Evolutionary conservation across 352 stramenopile species (phyloP).

Genomic region (Globisporangium lucens): DNA sequence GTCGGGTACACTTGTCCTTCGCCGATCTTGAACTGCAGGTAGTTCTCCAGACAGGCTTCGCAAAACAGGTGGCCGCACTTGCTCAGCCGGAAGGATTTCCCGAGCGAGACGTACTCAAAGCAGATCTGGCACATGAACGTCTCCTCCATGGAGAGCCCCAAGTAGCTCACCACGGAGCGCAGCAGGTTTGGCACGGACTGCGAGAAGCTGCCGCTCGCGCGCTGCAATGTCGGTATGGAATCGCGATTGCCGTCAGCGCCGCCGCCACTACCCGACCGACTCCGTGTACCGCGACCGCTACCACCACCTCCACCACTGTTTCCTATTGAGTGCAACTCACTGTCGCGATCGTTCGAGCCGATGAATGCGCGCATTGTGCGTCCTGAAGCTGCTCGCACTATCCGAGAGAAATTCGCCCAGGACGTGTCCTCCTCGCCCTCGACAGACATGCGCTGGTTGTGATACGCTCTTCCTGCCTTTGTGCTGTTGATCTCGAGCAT

Average conservation of each 20-base stretch:
- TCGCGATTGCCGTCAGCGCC: background rate
- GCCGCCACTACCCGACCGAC: background rate
- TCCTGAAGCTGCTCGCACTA: constrained; percentile 28
- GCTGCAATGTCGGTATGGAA: constrained; percentile 16
- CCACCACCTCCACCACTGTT: constrained; percentile 1
- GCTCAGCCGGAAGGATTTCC: constrained; percentile 32
- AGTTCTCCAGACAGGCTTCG: constrained; percentile 49
- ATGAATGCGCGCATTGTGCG: constrained; percentile 27
- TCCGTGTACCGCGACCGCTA: background rate
- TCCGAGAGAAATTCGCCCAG: constrained; percentile 30
- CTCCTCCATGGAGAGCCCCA: constrained; percentile 63
- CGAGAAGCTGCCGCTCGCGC: constrained; percentile 14
- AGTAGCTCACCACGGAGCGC: constrained; percentile 44
- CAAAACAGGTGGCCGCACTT: constrained; percentile 64
- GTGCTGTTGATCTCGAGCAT: constrained; percentile 14
- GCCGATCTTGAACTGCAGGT: constrained; percentile 69
- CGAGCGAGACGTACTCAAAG: constrained; percentile 52
- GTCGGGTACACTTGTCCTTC: constrained; percentile 68
- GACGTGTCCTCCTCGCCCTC: constrained; percentile 14
- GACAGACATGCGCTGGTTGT: background rate
- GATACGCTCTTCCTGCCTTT: background rate
- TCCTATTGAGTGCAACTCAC: constrained; percentile 9
- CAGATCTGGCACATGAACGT: constrained; percentile 80
- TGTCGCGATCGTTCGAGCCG: constrained; percentile 23
- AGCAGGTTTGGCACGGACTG: constrained; percentile 46